Evolutionary conservation across 2,329 filamentous ascomycete species (phyloP).

Genomic region (Podosphaera xanthii): DNA sequence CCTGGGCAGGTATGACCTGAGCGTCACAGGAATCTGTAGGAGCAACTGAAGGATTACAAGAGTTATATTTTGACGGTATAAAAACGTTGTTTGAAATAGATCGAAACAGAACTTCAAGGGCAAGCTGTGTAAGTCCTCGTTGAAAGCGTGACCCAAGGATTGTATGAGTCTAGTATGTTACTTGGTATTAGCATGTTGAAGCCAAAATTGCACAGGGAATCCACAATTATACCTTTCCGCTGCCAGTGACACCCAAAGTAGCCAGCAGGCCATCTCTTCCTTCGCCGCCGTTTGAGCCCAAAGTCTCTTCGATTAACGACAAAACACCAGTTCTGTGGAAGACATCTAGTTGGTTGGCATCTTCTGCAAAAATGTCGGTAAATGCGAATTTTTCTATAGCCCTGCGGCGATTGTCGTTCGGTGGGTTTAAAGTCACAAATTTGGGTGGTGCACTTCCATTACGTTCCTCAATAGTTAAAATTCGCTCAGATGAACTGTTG

Average conservation of each 20-base stretch:
- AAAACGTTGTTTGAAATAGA: slow-evolving; percentile 54
- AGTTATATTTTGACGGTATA: slow-evolving; percentile 31
- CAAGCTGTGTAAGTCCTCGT: slow-evolving; percentile 75
- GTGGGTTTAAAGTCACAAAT: slow-evolving; percentile 57
- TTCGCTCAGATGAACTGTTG: slow-evolving; percentile 32
- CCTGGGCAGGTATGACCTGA: slow-evolving; percentile 45
- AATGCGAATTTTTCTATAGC: slow-evolving; percentile 89
- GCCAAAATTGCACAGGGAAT: neutral
- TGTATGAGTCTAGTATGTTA: slow-evolving; percentile 55
- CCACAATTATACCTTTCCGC: slow-evolving; percentile 51
- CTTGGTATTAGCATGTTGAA: neutral
- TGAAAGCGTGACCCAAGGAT: slow-evolving; percentile 75
- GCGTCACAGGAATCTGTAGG: slow-evolving; percentile 65
- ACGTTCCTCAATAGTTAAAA: slow-evolving; percentile 51
- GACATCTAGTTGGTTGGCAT: slow-evolving; percentile 62
- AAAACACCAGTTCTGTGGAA: slow-evolving; percentile 62
- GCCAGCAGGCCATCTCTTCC: slow-evolving; percentile 77
- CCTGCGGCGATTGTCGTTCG: slow-evolving; percentile 59
- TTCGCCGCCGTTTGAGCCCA: slow-evolving; percentile 48
- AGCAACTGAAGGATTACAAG: slow-evolving; percentile 50
- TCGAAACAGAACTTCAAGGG: slow-evolving; percentile 72
- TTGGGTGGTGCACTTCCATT: slow-evolving; percentile 28
- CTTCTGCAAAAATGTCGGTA: slow-evolving; percentile 77
- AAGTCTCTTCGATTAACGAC: slow-evolving; percentile 55
- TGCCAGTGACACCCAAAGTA: slow-evolving; percentile 82